A percentile compares a stretch with the other conserved stretches of the same genome.
These are phyloP conservation scores for Lentinula novae-zelandiae DNA, from an alignment of 1,284 basidiomycete genomes.

Conservation along the genomic window DNA sequence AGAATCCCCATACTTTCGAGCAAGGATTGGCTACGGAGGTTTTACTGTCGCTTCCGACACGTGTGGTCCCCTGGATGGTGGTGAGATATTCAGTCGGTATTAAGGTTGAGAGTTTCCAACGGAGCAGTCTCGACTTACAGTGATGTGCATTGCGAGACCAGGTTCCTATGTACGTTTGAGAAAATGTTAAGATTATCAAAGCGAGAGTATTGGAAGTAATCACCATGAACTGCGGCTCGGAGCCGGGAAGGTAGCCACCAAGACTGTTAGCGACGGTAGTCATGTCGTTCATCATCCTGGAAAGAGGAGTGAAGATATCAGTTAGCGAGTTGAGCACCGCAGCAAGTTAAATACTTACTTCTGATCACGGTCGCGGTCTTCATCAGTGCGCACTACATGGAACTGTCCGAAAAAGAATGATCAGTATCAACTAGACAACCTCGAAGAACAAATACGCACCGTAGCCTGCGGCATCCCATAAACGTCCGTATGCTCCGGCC, in stretches of 20 bases:
- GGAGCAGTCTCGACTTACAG: not conserved
- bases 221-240: conserved; percentile 20
- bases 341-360: not conserved
- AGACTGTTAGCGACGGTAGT: conserved; percentile 15
- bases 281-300: conserved; percentile 15
- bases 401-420: not conserved
- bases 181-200: not conserved
- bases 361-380: not conserved
- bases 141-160: conserved; percentile 17
- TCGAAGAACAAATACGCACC: conserved; percentile 10
- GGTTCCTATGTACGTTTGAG: conserved; percentile 1
- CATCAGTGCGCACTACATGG: not conserved
- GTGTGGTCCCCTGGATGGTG: conserved; percentile 12
- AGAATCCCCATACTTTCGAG: conserved; percentile 16
- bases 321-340: not conserved
- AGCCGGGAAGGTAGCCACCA: conserved; percentile 20
- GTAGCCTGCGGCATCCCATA: conserved; percentile 37
- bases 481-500: conserved; percentile 16
- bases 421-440: not conserved
- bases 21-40: conserved; percentile 15
- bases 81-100: too few species aligned
- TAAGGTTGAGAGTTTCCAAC: not conserved
- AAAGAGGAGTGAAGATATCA: too few species aligned
- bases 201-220: not conserved
- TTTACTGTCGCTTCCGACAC: conserved; percentile 12